Base-by-base conservation (phyloP, 148 eudicot genomes). In the Tetragonia tetragonoides region DNA sequence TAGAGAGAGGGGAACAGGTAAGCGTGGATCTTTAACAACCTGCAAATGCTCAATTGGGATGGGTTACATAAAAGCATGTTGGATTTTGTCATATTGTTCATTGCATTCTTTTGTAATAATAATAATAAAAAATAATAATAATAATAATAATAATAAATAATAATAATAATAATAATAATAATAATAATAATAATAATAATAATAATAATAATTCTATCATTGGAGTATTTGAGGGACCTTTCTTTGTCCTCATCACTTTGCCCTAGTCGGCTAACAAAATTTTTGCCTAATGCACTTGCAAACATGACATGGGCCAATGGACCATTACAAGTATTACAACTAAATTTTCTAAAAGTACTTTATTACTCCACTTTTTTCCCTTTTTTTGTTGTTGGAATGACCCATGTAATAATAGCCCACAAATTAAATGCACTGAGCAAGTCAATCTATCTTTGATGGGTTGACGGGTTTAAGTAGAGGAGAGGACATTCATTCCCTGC, bases 11-110 rank as follows among this genome's bases (percentile, higher is more conserved):
- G 69, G 73, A 77, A 75, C 72, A 67, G 49, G 28, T 54, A 77
- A 67, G 79, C 73, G 77, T 79, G 77, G 66, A 53, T 39, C 69
- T 57, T 72, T 62, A 71, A 78, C 70, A 62, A 62, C 34, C 49
- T 70, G 41, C 61, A 79, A 47, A 64, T 14, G 12, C 56, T 49
- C 56, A 62, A 62, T 47, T 61, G 15, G 9, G 72, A 72, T 71
- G 76, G 76, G 47, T 70, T 56, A 64, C 59, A 28, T 51, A 65
- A 72, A 71, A 72, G 70, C 28, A 72, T 72, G 72, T 51, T 64
- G 80, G 54, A 44, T 56, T 79, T 72, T 67, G 66, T 79, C 81
- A 79, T 65, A 23, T 42, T 60, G 20, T 47, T 71, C 39, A 61
- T 78, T 42, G 21, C 53, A 61, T 10, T 53, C 21, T 49, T 20